Base-by-base conservation (phyloP, 441 rosid species). In the Arabidopsis lyrata region DNA sequence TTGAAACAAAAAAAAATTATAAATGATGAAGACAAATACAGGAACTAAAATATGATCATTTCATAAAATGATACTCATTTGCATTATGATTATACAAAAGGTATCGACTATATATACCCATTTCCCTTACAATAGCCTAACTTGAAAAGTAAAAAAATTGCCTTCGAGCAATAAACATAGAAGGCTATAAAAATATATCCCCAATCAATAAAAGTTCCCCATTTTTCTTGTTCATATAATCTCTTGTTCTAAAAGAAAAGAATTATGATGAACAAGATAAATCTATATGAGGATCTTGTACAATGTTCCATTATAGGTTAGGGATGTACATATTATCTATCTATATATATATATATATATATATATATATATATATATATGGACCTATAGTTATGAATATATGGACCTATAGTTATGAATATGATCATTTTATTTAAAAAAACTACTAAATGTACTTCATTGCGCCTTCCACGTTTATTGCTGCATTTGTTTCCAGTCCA, bases 401-500 rank as follows among this genome's bases (percentile, higher is more conserved):
- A 61, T 67, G 63, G n/a, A 75, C 73, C 45, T 63, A 57, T 64
- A 34, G 35, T 66, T 50, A 50, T 24, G 27, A 11, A 42, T 58
- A 42, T 2, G 22, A 12, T 2, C 24, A 11, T 35, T 55, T 16
- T 41, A 20, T n/a, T 20, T 48, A 5, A 68, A 15, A 10, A 29
- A 5, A 8, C 64, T 66, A 57, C 48, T 57, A 20, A 38, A 71
- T 34, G 5, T 27, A 66, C 49, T 38, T 41, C 45, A 65, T n/a
- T 50, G 56, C 5, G 24, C 44, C 18, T 8, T 80, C 52, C 36
- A 63, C 18, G 75, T 71, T 60, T 58, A 59, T 44, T 74, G 9
- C 10, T 82, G 60, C 35, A 61, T 50, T 55, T 75, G 80, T 75
- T 93, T 88, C 93, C 97, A 87, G 52, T 86, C 84, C 6, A 86